Conservation (phyloP, 192 early-diverging fungal species). For the Allomyces macrogynus region DNA sequence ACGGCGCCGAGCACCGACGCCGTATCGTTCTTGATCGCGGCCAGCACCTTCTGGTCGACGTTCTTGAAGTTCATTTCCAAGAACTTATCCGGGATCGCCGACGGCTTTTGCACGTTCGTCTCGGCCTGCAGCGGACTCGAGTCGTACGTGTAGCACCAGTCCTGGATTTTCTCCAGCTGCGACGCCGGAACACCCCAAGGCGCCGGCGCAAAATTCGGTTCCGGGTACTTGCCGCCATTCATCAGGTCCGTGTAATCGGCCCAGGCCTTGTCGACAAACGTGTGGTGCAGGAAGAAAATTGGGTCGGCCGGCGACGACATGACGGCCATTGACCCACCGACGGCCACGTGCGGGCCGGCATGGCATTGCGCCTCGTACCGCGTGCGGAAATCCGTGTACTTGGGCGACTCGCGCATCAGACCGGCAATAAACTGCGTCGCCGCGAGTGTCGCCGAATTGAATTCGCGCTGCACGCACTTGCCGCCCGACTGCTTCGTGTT, state of each 20-base stretch:
- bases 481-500: conserved; percentile 10
- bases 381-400: conserved; percentile 4
- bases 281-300: conserved; percentile 28
- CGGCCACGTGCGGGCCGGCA: not conserved
- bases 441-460: not conserved
- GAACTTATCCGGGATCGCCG: no score
- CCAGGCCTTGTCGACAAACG: conserved; percentile 43
- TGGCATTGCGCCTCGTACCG: conserved; percentile 12
- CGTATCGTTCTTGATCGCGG: no score
- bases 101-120: no score
- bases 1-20: no score
- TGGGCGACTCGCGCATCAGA: not conserved
- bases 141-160: no score
- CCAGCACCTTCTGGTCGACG: no score
- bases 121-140: no score
- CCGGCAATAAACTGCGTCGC: conserved; percentile 1
- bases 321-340: not conserved
- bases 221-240: no score
- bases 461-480: conserved; percentile 1
- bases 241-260: conserved; percentile 8
- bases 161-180: no score
- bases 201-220: no score
- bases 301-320: not conserved
- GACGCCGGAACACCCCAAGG: no score
- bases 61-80: no score